A percentile compares a stretch with the other conserved stretches of the same genome.
Conservation (phyloP, 2,329 filamentous ascomycete species). For the Beauveria scarabaeidicola region DNA sequence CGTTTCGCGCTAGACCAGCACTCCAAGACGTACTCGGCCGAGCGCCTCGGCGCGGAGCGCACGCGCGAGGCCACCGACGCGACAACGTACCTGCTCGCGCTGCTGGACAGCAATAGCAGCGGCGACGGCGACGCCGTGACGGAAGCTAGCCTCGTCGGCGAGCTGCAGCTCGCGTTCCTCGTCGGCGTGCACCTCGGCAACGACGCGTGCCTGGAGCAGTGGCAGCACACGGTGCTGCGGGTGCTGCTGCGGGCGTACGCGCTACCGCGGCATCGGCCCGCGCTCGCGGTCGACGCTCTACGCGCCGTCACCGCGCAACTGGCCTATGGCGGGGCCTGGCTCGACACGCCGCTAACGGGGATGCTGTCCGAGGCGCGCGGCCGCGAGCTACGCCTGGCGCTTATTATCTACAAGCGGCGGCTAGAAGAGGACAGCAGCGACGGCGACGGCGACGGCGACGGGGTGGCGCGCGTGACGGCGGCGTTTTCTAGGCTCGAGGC, state of each 20-base stretch:
- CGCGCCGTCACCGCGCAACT: slow-evolving; percentile 47
- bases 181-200: slow-evolving; percentile 51
- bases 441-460: slow-evolving; percentile 31
- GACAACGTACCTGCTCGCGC: slow-evolving; percentile 34
- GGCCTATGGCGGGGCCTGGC: slow-evolving; percentile 38
- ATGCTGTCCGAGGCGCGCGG: slow-evolving; percentile 23
- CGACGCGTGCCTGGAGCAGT: slow-evolving; percentile 51
- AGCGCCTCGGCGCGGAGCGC: slow-evolving; percentile 27
- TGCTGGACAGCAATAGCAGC: slow-evolving; percentile 23
- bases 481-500: slow-evolving; percentile 35
- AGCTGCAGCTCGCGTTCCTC: slow-evolving; percentile 53
- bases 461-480: slow-evolving; percentile 17
- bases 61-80: slow-evolving; percentile 40
- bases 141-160: slow-evolving; percentile 43
- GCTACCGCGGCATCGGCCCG: slow-evolving; percentile 35
- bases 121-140: slow-evolving; percentile 13
- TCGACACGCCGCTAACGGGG: slow-evolving; percentile 38
- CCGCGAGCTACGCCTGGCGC: slow-evolving; percentile 34
- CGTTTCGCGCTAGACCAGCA: slow-evolving; percentile 39
- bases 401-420: slow-evolving; percentile 47
- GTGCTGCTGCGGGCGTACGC: slow-evolving; percentile 42
- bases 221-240: slow-evolving; percentile 47
- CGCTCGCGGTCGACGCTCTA: slow-evolving; percentile 37
- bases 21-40: slow-evolving; percentile 33
- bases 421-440: slow-evolving; percentile 36